These are phyloP conservation scores for Aspergillus neotritici DNA, from an alignment of 2,329 filamentous ascomycete species.

Conservation along the genomic window DNA sequence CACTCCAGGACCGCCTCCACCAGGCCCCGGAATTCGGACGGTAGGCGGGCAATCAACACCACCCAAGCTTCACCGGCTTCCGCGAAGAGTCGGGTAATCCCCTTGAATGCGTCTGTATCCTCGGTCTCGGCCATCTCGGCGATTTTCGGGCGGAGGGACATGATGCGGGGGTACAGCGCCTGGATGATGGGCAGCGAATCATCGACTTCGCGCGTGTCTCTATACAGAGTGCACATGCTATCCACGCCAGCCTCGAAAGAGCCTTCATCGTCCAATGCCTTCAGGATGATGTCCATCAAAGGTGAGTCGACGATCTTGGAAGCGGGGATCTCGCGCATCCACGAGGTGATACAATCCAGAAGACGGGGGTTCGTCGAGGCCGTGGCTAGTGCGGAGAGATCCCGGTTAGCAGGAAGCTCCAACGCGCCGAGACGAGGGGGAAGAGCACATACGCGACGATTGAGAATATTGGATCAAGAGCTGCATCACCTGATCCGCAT, in stretches of 20 bases:
- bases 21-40: slow-evolving; percentile 71
- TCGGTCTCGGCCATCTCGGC: slow-evolving; percentile 68
- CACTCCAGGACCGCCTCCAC: slow-evolving; percentile 93
- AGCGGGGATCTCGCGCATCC: slow-evolving; percentile 88
- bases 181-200: slow-evolving; percentile 80
- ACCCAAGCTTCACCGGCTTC: slow-evolving; percentile 95
- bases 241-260: slow-evolving; percentile 87
- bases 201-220: slow-evolving; percentile 89
- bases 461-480: slow-evolving; percentile 86
- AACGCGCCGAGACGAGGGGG: neutral
- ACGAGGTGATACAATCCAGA: slow-evolving; percentile 92
- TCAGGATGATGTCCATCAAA: slow-evolving; percentile 73
- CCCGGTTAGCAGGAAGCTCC: slow-evolving; percentile 16
- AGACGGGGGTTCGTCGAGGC: slow-evolving; percentile 83
- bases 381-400: slow-evolving; percentile 47
- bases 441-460: slow-evolving; percentile 63
- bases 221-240: slow-evolving; percentile 84
- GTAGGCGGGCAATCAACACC: slow-evolving; percentile 79
- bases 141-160: slow-evolving; percentile 72
- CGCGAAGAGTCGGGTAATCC: slow-evolving; percentile 81
- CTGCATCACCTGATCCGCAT: slow-evolving; percentile 78
- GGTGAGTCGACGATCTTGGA: slow-evolving; percentile 78
- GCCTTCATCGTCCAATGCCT: slow-evolving; percentile 66
- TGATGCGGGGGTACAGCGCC: slow-evolving; percentile 71
- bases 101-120: slow-evolving; percentile 79